Percentiles rank a stretch among this genome's conserved stretches.
Conservation (phyloP, 2,329 filamentous ascomycete species). For the Raffaelea arxii region DNA sequence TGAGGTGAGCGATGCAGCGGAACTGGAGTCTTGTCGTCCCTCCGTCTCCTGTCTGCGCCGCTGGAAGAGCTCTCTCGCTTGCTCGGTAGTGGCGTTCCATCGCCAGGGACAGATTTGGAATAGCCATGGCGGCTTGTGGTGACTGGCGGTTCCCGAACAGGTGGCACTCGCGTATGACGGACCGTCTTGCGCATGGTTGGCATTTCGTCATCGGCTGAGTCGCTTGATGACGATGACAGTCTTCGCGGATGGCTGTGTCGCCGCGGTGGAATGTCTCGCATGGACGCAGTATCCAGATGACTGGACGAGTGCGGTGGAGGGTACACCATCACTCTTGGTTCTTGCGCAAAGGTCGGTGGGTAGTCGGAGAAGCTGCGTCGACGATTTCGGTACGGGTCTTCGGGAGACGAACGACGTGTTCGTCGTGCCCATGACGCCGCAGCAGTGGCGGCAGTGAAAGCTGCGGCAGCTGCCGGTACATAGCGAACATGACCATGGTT, state of each 20-base stretch:
- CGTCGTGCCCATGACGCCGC: constrained; percentile 17
- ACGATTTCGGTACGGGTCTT: constrained; percentile 25
- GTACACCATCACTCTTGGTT: constrained; percentile 10
- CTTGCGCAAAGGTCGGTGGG: constrained; percentile 22
- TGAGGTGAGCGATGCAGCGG: not conserved
- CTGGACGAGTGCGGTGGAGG: constrained; percentile 13
- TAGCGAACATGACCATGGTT: constrained; percentile 30
- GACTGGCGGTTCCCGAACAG: constrained; percentile 18
- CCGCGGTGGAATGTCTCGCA: constrained; percentile 20
- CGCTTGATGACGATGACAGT: constrained; percentile 30
- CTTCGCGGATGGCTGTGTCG: constrained; percentile 40
- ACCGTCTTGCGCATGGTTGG: constrained; percentile 14
- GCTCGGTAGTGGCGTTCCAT: constrained; percentile 8
- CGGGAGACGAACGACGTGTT: constrained; percentile 23
- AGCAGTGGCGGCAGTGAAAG: constrained; percentile 9
- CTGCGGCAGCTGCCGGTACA: constrained; percentile 11
- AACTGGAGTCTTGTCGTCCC: constrained; percentile 5
- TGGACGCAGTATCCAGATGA: constrained; percentile 25
- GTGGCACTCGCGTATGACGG: constrained; percentile 11
- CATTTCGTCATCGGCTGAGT: constrained; percentile 26
- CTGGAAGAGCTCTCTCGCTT: constrained; percentile 11
- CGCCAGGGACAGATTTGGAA: constrained; percentile 19
- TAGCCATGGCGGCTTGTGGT: constrained; percentile 22
- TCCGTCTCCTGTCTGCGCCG: constrained; percentile 7
- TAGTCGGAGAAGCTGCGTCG: constrained; percentile 44